Base-by-base conservation (phyloP, 129 eudicot species). In the Tagetes patula region DNA sequence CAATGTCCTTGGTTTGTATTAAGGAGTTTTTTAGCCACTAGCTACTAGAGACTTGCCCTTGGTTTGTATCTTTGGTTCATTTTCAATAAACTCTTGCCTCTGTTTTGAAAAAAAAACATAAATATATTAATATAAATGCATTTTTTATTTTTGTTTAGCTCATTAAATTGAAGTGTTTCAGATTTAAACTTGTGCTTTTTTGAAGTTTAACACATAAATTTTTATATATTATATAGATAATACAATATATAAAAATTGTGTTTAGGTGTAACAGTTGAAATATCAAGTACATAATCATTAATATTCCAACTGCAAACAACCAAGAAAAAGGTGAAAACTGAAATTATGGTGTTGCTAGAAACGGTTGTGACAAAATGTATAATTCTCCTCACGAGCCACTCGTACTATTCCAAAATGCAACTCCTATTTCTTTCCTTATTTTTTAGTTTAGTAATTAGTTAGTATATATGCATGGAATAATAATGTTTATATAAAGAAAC, bases 341-440 rank as follows among this genome's bases (percentile, higher is more conserved):
- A 7, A 11, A 39, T 54, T 67, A 46, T 14, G 73, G 54, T 65
- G 42, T 41, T 62, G 13, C 43, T 54, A 30, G 1, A 9, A 43
- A 66, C 67, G 12, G 79, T 75, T 75, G 79, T 33, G 67, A 46
- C 31, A 66, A 59, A 75, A 40, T 67, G 68, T 14, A 54, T 76
- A 33, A 76, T 76, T 76, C 75, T 42, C 61, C 52, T 76, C 80
- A 76, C 80, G 80, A 68, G 80, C 60, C 60, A 45, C 60, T 43
- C 47, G 46, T 64, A 33, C n/a, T 36, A 34, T 33, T 37, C 62
- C 46, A 33, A 43, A 58, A 58, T 58, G n/a, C 14, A 58, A 32
- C 65, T 58, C 14, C 13, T 8, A 58, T 58, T 43, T 43, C 10
- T 43, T 43, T 43, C 2, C 48, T 8, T 42, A 6, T 42, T 42